Conservation (phyloP, 306 rosid genomes). For the Vigna hirtella region DNA sequence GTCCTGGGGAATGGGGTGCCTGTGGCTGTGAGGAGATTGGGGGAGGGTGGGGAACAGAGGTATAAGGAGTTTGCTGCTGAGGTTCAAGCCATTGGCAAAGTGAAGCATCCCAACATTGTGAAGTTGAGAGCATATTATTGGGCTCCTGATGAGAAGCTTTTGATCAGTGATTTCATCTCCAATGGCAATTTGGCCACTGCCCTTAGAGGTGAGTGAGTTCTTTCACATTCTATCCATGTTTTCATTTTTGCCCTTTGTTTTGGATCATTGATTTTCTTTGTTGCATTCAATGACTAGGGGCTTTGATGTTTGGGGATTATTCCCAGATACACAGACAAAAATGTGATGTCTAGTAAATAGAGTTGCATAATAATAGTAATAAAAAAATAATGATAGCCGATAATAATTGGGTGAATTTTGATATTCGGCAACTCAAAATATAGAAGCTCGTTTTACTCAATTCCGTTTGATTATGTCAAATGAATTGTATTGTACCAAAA, state of each 20-base stretch:
- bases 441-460: neutral
- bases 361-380: constrained; percentile 3
- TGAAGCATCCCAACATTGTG: constrained; percentile 90
- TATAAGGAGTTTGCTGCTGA: constrained; percentile 92
- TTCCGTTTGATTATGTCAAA: neutral
- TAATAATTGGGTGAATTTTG: constrained; percentile 30
- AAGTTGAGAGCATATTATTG: constrained; percentile 88
- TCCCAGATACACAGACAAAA: neutral
- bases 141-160: constrained; percentile 97
- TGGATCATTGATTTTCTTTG: constrained; percentile 13
- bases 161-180: constrained; percentile 90
- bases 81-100: constrained; percentile 87
- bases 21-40: constrained; percentile 95
- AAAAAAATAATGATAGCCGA: constrained; percentile 16
- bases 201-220: constrained; percentile 67
- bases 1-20: constrained; percentile 95
- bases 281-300: constrained; percentile 9
- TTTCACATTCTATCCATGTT: constrained; percentile 1
- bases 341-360: constrained; percentile 11
- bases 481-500: neutral
- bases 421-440: neutral
- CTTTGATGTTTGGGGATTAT: constrained; percentile 11
- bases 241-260: neutral
- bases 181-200: constrained; percentile 86
- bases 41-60: constrained; percentile 97